Evolutionary conservation across 78 protist genomes (phyloP).

Genomic region (Protostelium mycophagum): DNA sequence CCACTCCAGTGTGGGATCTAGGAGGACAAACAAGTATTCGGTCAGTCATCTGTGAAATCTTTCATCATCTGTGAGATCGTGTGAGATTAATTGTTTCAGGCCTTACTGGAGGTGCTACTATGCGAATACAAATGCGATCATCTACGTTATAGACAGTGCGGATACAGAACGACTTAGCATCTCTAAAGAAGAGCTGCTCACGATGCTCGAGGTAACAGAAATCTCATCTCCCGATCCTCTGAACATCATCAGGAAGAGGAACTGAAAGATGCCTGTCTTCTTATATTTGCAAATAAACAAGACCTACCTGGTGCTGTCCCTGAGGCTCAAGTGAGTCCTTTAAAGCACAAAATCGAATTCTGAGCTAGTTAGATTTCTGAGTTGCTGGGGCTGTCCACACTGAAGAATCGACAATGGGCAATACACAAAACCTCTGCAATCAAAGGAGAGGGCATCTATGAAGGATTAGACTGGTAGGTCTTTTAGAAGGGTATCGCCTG

Average conservation of each 20-base stretch:
- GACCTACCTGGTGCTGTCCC: slow-evolving; percentile 79
- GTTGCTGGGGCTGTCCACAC: slow-evolving; percentile 42
- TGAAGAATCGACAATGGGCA: slow-evolving; percentile 76
- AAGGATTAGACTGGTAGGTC: slow-evolving; percentile 88
- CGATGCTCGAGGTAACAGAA: slow-evolving; percentile 70
- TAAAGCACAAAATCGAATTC: too few relatives aligned
- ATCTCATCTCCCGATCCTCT: not conserved
- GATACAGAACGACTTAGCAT: slow-evolving; percentile 82
- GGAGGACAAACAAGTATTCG: slow-evolving; percentile 79
- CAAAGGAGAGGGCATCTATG: slow-evolving; percentile 83
- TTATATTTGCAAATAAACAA: slow-evolving; percentile 93
- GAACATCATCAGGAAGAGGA: slow-evolving; percentile 68
- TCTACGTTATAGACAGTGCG: slow-evolving; percentile 90
- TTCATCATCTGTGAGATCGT: not conserved
- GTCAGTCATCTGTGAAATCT: not conserved
- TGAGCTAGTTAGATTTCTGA: slow-evolving; percentile 5
- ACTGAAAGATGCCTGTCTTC: slow-evolving; percentile 75
- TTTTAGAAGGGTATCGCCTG: not conserved
- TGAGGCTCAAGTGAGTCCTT: slow-evolving; percentile 21
- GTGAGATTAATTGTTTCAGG: slow-evolving; percentile 15
- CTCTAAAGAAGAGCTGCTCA: slow-evolving; percentile 76
- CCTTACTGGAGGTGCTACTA: slow-evolving; percentile 98
- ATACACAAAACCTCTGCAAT: slow-evolving; percentile 82
- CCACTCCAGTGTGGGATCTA: slow-evolving; percentile 70
- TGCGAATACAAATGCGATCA: slow-evolving; percentile 91